These are phyloP conservation scores for Guadua angustifolia DNA, from an alignment of 176 grass and related monocot species.

Conservation along the genomic window DNA sequence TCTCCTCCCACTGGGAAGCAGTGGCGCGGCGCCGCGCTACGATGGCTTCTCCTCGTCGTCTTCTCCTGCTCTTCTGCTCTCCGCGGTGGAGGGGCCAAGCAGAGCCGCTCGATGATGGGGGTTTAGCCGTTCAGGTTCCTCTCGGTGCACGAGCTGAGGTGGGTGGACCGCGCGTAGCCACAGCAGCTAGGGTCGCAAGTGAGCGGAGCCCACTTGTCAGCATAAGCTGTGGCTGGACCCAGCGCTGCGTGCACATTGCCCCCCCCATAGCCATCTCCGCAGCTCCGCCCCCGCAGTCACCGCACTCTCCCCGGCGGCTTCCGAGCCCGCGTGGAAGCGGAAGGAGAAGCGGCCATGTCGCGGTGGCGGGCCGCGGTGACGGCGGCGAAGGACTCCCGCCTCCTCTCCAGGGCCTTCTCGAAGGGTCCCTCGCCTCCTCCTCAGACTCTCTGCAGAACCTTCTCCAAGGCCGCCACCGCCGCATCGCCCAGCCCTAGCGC, in stretches of 20 bases:
- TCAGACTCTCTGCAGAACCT: slow-evolving; percentile 46
- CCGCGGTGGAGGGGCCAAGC: slow-evolving; percentile 49
- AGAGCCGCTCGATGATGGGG: not conserved
- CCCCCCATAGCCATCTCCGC: slow-evolving; percentile 44
- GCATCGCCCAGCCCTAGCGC: slow-evolving; percentile 24
- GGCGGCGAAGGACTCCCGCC: slow-evolving; percentile 27
- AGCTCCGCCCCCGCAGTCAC: not conserved
- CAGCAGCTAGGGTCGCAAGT: not conserved
- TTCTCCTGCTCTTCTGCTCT: not conserved
- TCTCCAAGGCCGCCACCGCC: slow-evolving; percentile 55
- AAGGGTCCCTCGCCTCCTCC: slow-evolving; percentile 40
- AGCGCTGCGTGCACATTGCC: slow-evolving; percentile 1
- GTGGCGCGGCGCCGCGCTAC: not conserved
- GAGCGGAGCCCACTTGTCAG: slow-evolving; percentile 35
- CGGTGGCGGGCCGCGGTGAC: slow-evolving; percentile 29
- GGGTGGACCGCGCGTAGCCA: slow-evolving; percentile 46
- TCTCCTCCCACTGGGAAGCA: slow-evolving; percentile 8
- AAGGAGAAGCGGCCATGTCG: slow-evolving; percentile 39
- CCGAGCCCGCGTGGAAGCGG: not conserved
- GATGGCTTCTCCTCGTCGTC: not conserved
- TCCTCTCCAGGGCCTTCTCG: slow-evolving; percentile 44
- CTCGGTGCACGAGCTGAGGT: slow-evolving; percentile 29
- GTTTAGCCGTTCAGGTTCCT: not conserved
- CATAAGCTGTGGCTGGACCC: not conserved
- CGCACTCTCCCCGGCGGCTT: slow-evolving; percentile 22